These are phyloP conservation scores for Leptographium flavum DNA, from an alignment of 2,329 filamentous ascomycete genomes.

Conservation along the genomic window DNA sequence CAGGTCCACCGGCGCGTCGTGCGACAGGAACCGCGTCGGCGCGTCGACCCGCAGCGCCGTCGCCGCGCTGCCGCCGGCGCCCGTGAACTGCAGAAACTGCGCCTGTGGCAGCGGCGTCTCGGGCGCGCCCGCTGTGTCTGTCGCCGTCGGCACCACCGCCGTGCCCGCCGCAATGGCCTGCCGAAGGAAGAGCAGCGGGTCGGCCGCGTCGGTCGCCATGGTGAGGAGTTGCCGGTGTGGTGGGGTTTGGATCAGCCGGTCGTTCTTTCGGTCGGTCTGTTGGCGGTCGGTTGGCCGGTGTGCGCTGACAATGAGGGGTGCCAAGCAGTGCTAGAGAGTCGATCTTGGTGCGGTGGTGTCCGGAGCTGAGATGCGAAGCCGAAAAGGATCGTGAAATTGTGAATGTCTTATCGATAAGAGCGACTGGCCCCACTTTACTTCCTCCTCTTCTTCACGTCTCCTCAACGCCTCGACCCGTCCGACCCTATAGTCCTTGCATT, in stretches of 20 bases:
- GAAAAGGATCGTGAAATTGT: no score
- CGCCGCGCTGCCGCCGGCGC: constrained; percentile 20
- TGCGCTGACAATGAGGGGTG: no score
- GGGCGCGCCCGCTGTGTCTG: constrained; percentile 45
- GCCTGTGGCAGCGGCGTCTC: constrained; percentile 58
- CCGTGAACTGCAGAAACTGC: constrained; percentile 63
- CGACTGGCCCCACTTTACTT: not conserved
- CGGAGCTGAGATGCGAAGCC: no score
- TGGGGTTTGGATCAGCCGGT: no score
- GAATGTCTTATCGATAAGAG: constrained; percentile 7
- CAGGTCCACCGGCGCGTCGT: constrained; percentile 60
- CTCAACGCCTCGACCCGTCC: no score
- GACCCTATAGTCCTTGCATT: not conserved
- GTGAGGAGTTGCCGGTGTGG: no score
- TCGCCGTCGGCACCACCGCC: constrained; percentile 60
- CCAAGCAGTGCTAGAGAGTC: no score
- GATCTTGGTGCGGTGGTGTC: no score
- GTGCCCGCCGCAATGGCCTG: constrained; percentile 61
- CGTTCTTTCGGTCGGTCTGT: no score
- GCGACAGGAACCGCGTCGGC: constrained; percentile 78
- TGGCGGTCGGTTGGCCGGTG: no score
- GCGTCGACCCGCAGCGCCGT: constrained; percentile 54
- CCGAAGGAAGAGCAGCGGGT: constrained; percentile 73
- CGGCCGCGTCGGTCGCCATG: constrained; percentile 18
- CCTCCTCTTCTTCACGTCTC: no score